Conservation (phyloP, 495 filamentous ascomycete genomes). For the Podospora pseudocomata region DNA sequence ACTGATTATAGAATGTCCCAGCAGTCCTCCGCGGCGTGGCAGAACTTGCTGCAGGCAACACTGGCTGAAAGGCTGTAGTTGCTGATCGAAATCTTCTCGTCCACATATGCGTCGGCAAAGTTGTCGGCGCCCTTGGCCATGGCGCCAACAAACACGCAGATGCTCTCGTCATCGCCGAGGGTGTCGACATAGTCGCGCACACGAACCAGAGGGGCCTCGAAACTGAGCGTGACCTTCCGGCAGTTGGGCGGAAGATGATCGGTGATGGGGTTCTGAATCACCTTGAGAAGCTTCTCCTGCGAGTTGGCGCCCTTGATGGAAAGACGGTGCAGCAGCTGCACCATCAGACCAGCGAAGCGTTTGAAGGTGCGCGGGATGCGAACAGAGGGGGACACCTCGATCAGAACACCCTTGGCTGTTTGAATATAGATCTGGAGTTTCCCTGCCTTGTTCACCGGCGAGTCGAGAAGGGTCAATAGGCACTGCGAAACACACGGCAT, state of each 20-base stretch:
- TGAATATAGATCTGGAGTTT: conserved; percentile 98
- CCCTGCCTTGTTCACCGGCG: conserved; percentile 96
- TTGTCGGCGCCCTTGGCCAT: conserved; percentile 97
- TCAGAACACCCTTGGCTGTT: conserved; percentile 92
- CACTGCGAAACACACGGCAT: conserved; percentile 56
- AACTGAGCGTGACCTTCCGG: conserved; percentile 93
- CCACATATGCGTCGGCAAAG: conserved; percentile 90
- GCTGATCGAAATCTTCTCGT: conserved; percentile 96
- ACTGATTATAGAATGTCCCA: conserved; percentile 82
- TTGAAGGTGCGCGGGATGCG: conserved; percentile 98
- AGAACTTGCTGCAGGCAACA: conserved; percentile 98
- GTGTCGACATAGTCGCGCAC: conserved; percentile 82
- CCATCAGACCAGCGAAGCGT: conserved; percentile 97
- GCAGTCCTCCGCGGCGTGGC: conserved; percentile 93
- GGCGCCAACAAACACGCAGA: conserved; percentile 95
- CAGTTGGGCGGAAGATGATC: conserved; percentile 96
- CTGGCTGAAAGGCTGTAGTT: conserved; percentile 95
- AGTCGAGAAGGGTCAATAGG: conserved; percentile 94
- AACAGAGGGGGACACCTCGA: conserved; percentile 94
- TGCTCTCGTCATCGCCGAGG: conserved; percentile 77
- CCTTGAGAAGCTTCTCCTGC: conserved; percentile 93
- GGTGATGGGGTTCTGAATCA: conserved; percentile 96
- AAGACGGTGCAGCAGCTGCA: conserved; percentile 93
- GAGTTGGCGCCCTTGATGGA: conserved; percentile 94
- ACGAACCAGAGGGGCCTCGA: conserved; percentile 80